Conservation (phyloP, 1,284 basidiomycete species). For the Fomitiporia mediterranea region DNA sequence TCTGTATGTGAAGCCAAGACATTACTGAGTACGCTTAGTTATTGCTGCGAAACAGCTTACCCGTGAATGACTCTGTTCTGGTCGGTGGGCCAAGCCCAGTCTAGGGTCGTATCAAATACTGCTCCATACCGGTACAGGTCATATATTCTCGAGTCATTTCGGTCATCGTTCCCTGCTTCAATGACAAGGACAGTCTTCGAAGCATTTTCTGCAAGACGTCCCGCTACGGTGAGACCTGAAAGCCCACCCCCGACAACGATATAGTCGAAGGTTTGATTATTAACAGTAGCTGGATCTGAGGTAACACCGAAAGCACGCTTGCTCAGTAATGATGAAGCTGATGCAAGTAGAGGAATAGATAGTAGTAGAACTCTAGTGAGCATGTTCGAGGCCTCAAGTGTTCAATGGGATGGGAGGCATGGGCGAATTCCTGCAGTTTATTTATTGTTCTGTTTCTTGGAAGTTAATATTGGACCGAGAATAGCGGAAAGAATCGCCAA, state of each 20-base stretch:
- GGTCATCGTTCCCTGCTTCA: slow-evolving; percentile 52
- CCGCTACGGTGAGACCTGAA: slow-evolving; percentile 57
- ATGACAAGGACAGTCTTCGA: slow-evolving; percentile 48
- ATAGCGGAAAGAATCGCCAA: too few species aligned
- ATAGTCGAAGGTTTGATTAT: slow-evolving; percentile 51
- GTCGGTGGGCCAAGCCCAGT: slow-evolving; percentile 48
- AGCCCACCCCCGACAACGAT: slow-evolving; percentile 64
- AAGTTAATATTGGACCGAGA: too few species aligned
- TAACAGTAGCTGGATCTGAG: slow-evolving; percentile 7
- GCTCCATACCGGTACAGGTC: slow-evolving; percentile 46
- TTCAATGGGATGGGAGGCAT: too few species aligned
- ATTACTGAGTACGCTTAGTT: too few species aligned
- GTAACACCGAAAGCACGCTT: too few species aligned
- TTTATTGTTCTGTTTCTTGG: too few species aligned
- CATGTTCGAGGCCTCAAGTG: too few species aligned
- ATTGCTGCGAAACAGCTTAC: slow-evolving; percentile 31
- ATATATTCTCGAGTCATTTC: slow-evolving; percentile 41
- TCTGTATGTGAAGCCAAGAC: slow-evolving; percentile 30
- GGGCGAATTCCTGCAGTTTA: too few species aligned
- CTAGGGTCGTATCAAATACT: slow-evolving; percentile 42
- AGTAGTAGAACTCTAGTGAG: too few species aligned
- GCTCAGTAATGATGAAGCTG: too few species aligned
- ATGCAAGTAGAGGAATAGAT: too few species aligned
- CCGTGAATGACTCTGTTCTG: slow-evolving; percentile 43
- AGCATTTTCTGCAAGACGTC: slow-evolving; percentile 54